Conservation (phyloP, 2,329 filamentous ascomycete species). For the Fusarium bulbicola region DNA sequence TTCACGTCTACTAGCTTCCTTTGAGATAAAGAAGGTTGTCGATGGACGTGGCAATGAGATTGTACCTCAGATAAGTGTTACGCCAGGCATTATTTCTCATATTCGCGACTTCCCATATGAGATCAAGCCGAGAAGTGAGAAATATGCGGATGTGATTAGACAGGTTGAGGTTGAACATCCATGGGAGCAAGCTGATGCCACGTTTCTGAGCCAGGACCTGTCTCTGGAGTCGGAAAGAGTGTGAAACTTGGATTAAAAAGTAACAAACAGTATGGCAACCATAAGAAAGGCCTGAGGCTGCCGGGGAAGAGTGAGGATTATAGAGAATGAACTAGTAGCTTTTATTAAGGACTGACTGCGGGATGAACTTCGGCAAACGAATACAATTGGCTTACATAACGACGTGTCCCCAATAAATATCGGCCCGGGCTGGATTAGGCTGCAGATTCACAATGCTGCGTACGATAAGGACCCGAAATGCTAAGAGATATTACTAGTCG, state of each 20-base stretch:
- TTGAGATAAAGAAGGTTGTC: not conserved
- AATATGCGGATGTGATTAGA: not conserved
- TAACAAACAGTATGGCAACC: too few relatives aligned
- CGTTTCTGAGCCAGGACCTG: not conserved
- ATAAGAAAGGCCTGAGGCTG: fast-evolving
- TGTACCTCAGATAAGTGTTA: not conserved
- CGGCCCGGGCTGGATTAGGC: too few relatives aligned
- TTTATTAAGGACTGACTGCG: too few relatives aligned
- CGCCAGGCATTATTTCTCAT: not conserved
- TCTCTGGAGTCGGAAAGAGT: not conserved
- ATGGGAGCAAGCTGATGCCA: not conserved
- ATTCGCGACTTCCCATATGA: not conserved
- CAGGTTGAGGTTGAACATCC: not conserved
- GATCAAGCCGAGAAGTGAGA: not conserved
- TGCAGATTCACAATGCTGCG: too few relatives aligned
- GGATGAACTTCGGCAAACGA: too few relatives aligned
- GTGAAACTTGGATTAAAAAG: fast-evolving
- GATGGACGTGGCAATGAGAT: not conserved
- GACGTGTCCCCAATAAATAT: too few relatives aligned
- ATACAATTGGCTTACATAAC: too few relatives aligned
- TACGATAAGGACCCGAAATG: too few relatives aligned
- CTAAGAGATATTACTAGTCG: too few relatives aligned
- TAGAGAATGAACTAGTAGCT: too few relatives aligned
- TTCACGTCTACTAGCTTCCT: not conserved
- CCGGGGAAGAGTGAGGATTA: fast-evolving